A percentile compares a stretch with the other conserved stretches of the same genome.
phyloP scores from a whole-genome alignment of 2,329 filamentous ascomycete genomes.

The Hirsutella minnesotensis region DNA sequence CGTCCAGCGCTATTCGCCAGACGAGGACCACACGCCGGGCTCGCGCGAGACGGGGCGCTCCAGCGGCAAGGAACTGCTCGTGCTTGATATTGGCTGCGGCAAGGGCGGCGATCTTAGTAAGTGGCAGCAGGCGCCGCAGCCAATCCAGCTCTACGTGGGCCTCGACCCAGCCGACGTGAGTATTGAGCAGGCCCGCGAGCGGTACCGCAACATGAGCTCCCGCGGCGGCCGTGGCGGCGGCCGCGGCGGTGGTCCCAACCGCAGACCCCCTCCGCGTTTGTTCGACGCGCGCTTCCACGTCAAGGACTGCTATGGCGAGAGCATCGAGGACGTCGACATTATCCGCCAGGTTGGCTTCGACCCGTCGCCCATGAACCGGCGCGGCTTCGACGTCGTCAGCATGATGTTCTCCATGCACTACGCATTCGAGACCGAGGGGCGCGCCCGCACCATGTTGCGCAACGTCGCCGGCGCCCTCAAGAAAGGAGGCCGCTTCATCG shows the following conservation, averaged over 20 bases:
- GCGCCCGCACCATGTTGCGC: slow-evolving; percentile 81
- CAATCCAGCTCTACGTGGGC: slow-evolving; percentile 86
- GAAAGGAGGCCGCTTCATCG: slow-evolving; percentile 89
- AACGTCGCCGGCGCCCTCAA: slow-evolving; percentile 86
- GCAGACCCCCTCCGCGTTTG: slow-evolving; percentile 40
- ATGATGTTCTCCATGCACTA: slow-evolving; percentile 99
- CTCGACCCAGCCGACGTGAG: slow-evolving; percentile 87
- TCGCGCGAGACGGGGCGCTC: slow-evolving; percentile 40
- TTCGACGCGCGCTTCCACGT: slow-evolving; percentile 83
- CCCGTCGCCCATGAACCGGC: slow-evolving; percentile 55
- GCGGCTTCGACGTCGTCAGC: slow-evolving; percentile 89
- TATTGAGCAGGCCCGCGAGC: slow-evolving; percentile 78
- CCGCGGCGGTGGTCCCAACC: slow-evolving; percentile 27
- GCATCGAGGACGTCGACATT: slow-evolving; percentile 69
- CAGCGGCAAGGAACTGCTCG: slow-evolving; percentile 52
- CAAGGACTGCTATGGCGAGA: slow-evolving; percentile 86
- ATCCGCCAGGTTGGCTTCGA: slow-evolving; percentile 83
- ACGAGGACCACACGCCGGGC: slow-evolving; percentile 57
- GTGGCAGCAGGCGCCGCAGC: slow-evolving; percentile 89
- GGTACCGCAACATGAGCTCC: slow-evolving; percentile 62
- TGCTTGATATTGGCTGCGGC: slow-evolving; percentile 90
- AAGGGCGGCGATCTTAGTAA: slow-evolving; percentile 94
- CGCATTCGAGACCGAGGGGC: slow-evolving; percentile 84
- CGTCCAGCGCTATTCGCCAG: slow-evolving; percentile 89
- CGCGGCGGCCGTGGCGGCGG: slow-evolving; percentile 45